Conservation (phyloP, 108 stramenopile species). For the Fragilariopsis cylindrus region DNA sequence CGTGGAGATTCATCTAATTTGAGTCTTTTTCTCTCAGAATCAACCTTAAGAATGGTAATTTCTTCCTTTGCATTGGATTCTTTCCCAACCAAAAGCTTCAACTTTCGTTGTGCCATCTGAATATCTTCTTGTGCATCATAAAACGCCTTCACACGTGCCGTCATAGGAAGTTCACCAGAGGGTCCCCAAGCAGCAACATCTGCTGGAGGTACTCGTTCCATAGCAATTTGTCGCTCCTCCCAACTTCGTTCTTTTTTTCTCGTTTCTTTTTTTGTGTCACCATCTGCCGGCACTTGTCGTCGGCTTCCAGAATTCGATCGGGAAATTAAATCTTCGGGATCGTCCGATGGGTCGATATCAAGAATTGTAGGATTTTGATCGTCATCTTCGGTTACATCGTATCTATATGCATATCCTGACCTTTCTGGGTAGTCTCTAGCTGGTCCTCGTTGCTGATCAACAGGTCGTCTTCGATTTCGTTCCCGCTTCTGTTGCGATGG, state of each 20-base stretch:
- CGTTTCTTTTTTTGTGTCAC: not conserved
- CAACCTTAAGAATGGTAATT: conserved; percentile 62
- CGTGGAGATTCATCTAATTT: conserved; percentile 44
- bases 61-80: conserved; percentile 63
- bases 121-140: conserved; percentile 76
- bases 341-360: conserved; percentile 28
- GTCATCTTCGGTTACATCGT: conserved; percentile 52
- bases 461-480: conserved; percentile 1
- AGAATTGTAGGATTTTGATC: conserved; percentile 27
- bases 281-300: not conserved
- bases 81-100: conserved; percentile 51
- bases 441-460: conserved; percentile 8
- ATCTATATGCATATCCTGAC: conserved; percentile 62
- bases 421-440: conserved; percentile 35
- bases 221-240: conserved; percentile 70
- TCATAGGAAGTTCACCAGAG: conserved; percentile 53
- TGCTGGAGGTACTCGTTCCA: conserved; percentile 77
- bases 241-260: conserved; percentile 42
- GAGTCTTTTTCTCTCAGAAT: conserved; percentile 34
- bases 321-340: not conserved
- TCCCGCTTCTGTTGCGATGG: not conserved
- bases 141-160: conserved; percentile 70
- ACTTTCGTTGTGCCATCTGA: conserved; percentile 41
- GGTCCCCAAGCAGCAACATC: conserved; percentile 78
- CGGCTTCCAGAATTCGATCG: not conserved